Conservation (phyloP, 2,329 filamentous ascomycete species). For the Cladosporium austrohemisphaericum region DNA sequence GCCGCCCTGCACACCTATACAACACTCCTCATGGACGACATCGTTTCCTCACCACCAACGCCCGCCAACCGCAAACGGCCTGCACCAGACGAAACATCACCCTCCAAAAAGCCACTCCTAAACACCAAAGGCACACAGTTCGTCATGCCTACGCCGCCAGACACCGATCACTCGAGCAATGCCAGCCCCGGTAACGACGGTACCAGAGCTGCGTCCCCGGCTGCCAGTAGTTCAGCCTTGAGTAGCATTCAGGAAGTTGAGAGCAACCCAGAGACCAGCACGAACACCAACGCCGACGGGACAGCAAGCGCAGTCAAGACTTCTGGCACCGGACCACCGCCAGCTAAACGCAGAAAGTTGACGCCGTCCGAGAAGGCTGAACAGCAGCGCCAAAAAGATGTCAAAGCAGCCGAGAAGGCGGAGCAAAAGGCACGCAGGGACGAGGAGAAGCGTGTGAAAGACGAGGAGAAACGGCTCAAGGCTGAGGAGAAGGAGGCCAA, state of each 20-base stretch:
- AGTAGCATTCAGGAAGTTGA: slow-evolving; percentile 29
- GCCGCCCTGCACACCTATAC: background rate
- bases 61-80: slow-evolving; percentile 27
- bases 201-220: slow-evolving; percentile 28
- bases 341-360: slow-evolving; percentile 41
- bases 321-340: slow-evolving; percentile 22
- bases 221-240: slow-evolving; percentile 31
- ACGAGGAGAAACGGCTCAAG: slow-evolving; percentile 34
- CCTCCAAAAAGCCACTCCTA: slow-evolving; percentile 27
- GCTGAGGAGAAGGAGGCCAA: slow-evolving; percentile 40
- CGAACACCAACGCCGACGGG: slow-evolving; percentile 11
- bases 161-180: slow-evolving; percentile 32
- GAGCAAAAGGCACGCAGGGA: slow-evolving; percentile 37
- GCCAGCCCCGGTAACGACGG: slow-evolving; percentile 22
- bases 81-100: slow-evolving; percentile 24
- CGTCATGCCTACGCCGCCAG: slow-evolving; percentile 33
- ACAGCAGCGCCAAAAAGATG: slow-evolving; percentile 38
- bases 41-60: slow-evolving; percentile 26
- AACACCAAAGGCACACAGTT: slow-evolving; percentile 34
- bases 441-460: slow-evolving; percentile 29
- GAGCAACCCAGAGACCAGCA: slow-evolving; percentile 16
- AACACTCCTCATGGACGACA: slow-evolving; percentile 27
- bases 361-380: slow-evolving; percentile 37
- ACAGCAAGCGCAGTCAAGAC: background rate
- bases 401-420: slow-evolving; percentile 40